Percentiles rank a stretch among this genome's conserved stretches.
Conservation (phyloP, 495 filamentous ascomycete species). For the Aspergillus olivimuriae region DNA sequence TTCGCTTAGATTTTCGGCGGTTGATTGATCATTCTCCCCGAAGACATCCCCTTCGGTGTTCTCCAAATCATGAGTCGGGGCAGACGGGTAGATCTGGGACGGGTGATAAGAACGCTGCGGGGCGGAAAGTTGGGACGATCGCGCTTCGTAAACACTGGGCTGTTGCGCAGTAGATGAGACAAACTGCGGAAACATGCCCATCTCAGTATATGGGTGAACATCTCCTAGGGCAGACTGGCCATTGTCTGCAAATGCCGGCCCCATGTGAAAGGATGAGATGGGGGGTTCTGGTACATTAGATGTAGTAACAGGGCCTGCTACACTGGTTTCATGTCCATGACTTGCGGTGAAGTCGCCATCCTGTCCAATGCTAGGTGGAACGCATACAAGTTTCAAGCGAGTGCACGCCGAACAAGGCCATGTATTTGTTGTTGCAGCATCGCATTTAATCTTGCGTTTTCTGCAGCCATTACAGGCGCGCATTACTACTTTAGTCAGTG, state of each 20-base stretch:
- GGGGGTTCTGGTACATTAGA: conserved; percentile 22
- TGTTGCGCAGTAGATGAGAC: conserved; percentile 43
- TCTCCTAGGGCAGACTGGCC: conserved; percentile 19
- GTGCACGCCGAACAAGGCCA: conserved; percentile 97
- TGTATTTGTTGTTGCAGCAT: conserved; percentile 94
- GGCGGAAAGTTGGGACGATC: conserved; percentile 46
- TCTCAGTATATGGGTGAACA: conserved; percentile 28
- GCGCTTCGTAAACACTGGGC: conserved; percentile 72
- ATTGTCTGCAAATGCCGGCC: conserved; percentile 22
- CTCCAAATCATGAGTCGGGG: conserved; percentile 46
- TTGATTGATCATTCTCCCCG: conserved; percentile 56
- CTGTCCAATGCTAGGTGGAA: conserved; percentile 82
- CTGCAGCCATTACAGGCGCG: conserved; percentile 96
- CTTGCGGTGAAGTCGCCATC: conserved; percentile 61
- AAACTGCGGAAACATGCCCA: conserved; percentile 33
- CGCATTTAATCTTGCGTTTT: conserved; percentile 81
- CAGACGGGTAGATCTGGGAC: conserved; percentile 43
- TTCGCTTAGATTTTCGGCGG: conserved; percentile 67
- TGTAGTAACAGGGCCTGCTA: conserved; percentile 14
- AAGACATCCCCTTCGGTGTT: conserved; percentile 29
- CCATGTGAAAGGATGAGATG: conserved; percentile 25
- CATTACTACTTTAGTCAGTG: conserved; percentile 61
- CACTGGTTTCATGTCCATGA: conserved; percentile 21
- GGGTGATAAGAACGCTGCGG: conserved; percentile 40
- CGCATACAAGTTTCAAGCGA: conserved; percentile 86